Evolutionary conservation across 2,329 filamentous ascomycete species (phyloP).

Genomic region (Neonectria punicea): DNA sequence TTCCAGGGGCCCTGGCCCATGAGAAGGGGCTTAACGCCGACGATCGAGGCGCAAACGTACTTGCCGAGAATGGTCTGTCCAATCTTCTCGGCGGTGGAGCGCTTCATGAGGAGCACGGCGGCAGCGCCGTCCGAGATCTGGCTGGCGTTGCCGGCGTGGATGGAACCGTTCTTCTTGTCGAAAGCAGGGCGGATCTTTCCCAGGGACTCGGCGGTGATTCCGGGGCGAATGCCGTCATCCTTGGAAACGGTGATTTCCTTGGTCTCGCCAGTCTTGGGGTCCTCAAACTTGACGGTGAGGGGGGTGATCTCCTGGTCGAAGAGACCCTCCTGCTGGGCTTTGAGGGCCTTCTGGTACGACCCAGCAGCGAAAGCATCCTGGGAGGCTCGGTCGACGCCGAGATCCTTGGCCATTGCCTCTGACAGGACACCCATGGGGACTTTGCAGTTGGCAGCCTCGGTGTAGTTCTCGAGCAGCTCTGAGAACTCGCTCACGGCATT

Average conservation of each 20-base stretch:
- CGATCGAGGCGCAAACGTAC: constrained; percentile 85
- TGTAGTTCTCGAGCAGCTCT: constrained; percentile 82
- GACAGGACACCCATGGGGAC: constrained; percentile 95
- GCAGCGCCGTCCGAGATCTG: constrained; percentile 97
- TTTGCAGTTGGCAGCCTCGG: constrained; percentile 93
- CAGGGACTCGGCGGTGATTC: constrained; percentile 89
- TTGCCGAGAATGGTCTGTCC: constrained; percentile 93
- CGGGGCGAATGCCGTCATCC: constrained; percentile 88
- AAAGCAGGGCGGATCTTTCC: constrained; percentile 92
- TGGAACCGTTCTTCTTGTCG: constrained; percentile 89
- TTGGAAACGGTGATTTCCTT: constrained; percentile 83
- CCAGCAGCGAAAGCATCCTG: constrained; percentile 96
- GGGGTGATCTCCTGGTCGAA: constrained; percentile 94
- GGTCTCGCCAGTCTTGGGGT: constrained; percentile 89
- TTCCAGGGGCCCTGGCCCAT: constrained; percentile 98
- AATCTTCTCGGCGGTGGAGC: constrained; percentile 86
- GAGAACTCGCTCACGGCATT: constrained; percentile 92
- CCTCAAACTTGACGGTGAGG: constrained; percentile 85
- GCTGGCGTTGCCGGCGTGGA: constrained; percentile 95
- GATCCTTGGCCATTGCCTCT: constrained; percentile 93
- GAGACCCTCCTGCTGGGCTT: constrained; percentile 87
- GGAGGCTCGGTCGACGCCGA: constrained; percentile 73
- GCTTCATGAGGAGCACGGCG: constrained; percentile 95
- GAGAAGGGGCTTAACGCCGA: constrained; percentile 89
- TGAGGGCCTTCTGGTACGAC: constrained; percentile 89